A percentile compares a stretch with the other conserved stretches of the same genome.
Conservation (phyloP, 768 basidiomycete species). For the Mycena epipterygia region DNA sequence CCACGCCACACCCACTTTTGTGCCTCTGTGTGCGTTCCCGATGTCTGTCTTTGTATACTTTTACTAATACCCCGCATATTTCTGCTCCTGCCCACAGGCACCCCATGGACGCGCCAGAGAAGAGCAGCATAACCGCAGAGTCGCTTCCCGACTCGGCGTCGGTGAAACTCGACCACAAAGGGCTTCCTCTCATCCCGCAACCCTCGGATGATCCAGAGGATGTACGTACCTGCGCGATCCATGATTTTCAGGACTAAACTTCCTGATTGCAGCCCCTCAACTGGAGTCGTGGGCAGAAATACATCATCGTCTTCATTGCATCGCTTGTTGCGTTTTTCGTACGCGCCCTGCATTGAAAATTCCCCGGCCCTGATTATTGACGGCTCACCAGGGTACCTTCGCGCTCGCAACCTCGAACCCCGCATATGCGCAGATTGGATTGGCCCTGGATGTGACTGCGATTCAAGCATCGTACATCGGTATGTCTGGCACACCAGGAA, state of each 20-base stretch:
- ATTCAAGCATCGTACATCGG: slow-evolving; percentile 34
- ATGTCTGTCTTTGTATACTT: background rate
- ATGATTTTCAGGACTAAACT: background rate
- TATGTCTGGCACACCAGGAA: background rate
- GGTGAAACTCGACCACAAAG: slow-evolving; percentile 38
- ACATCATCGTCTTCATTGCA: slow-evolving; percentile 32
- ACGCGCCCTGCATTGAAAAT: background rate
- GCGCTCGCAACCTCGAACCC: slow-evolving; percentile 39
- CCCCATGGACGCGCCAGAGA: slow-evolving; percentile 28
- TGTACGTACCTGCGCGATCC: background rate
- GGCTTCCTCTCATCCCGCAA: slow-evolving; percentile 45
- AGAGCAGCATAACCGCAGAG: slow-evolving; percentile 14
- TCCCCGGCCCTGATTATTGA: background rate
- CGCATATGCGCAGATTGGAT: slow-evolving; percentile 36
- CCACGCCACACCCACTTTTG: background rate
- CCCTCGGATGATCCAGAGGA: slow-evolving; percentile 43
- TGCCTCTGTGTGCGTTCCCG: background rate
- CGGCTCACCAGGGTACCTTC: slow-evolving; percentile 28
- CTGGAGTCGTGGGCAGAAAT: slow-evolving; percentile 38
- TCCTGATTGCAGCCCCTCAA: slow-evolving; percentile 36
- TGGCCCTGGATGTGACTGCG: slow-evolving; percentile 24
- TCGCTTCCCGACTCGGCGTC: slow-evolving; percentile 30
- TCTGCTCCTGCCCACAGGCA: background rate
- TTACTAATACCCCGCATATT: background rate
- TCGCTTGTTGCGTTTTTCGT: slow-evolving; percentile 38